Evolutionary conservation across 345 rosid species (phyloP).

Genomic region (Raphanus sativus): DNA sequence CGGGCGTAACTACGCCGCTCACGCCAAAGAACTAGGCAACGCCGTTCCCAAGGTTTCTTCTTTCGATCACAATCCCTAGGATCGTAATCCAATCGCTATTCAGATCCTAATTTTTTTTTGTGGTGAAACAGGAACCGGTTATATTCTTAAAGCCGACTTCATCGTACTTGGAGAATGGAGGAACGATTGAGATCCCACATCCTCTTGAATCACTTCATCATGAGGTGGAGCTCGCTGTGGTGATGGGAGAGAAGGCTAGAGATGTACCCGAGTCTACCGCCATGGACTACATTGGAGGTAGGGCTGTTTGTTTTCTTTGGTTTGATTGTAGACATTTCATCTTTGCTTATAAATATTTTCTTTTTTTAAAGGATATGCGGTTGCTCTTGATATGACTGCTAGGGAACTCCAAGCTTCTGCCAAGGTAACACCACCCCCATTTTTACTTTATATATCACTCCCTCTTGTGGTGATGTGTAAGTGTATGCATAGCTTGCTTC

Average conservation of each 20-base stretch:
- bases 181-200: conserved; percentile 89
- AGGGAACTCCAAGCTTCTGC: conserved; percentile 88
- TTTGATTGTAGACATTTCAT: background rate
- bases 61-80: background rate
- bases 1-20: conserved; percentile 97
- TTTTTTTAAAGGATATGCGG: conserved; percentile 65
- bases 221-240: conserved; percentile 95
- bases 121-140: conserved; percentile 98
- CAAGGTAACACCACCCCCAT: conserved; percentile 45
- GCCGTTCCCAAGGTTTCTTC: conserved; percentile 81
- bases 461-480: background rate
- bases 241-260: conserved; percentile 72
- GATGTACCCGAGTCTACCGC: conserved; percentile 75
- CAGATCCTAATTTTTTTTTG: no score
- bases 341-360: background rate
- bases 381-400: conserved; percentile 97
- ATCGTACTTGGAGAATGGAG: conserved; percentile 83
- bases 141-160: conserved; percentile 95
- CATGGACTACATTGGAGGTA: conserved; percentile 90
- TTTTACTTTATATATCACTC: background rate
- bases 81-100: no score
- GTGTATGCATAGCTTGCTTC: background rate
- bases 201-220: conserved; percentile 69
- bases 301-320: background rate
- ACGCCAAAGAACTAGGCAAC: conserved; percentile 97